A percentile compares a stretch with the other conserved stretches of the same genome.
Conservation (phyloP, 2,329 filamentous ascomycete genomes). For the Emmonsia crescens region DNA sequence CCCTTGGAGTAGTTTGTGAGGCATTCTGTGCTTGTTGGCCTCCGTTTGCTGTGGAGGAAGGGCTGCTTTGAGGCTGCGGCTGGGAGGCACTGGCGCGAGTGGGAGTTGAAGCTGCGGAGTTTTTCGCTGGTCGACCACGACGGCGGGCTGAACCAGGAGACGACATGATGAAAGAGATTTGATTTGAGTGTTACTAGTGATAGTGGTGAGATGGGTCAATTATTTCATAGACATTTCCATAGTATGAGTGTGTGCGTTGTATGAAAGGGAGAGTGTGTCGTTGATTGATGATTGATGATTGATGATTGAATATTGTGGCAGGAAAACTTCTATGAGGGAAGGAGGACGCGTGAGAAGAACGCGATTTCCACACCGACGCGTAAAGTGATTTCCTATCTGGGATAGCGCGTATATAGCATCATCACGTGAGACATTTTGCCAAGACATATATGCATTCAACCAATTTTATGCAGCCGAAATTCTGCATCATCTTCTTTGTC, state of each 20-base stretch:
- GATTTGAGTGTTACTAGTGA: not conserved
- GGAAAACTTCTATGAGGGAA: not conserved
- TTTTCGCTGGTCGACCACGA: slow-evolving; percentile 31
- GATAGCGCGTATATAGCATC: not conserved
- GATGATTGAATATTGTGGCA: not conserved
- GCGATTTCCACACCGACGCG: slow-evolving; percentile 11
- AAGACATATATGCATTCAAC: no score
- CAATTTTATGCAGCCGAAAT: not conserved
- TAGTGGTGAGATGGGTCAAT: not conserved
- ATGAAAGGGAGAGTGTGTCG: not conserved
- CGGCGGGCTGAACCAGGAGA: slow-evolving; percentile 33
- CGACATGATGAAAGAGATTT: slow-evolving; percentile 28
- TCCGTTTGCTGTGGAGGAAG: slow-evolving; percentile 8
- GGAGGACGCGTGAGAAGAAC: slow-evolving; percentile 3
- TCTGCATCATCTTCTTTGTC: no score
- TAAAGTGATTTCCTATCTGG: slow-evolving; percentile 17
- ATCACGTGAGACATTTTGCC: no score
- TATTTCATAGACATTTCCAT: not conserved
- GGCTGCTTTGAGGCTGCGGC: slow-evolving; percentile 23
- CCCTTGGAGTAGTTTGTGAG: slow-evolving; percentile 36
- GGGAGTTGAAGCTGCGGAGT: slow-evolving; percentile 31
- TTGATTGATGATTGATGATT: not conserved
- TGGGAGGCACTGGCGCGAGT: slow-evolving; percentile 23
- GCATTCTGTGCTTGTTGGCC: slow-evolving; percentile 18
- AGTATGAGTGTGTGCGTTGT: not conserved